Conservation (phyloP, 1,284 basidiomycete genomes). For the Fomitopsis schrenkii region DNA sequence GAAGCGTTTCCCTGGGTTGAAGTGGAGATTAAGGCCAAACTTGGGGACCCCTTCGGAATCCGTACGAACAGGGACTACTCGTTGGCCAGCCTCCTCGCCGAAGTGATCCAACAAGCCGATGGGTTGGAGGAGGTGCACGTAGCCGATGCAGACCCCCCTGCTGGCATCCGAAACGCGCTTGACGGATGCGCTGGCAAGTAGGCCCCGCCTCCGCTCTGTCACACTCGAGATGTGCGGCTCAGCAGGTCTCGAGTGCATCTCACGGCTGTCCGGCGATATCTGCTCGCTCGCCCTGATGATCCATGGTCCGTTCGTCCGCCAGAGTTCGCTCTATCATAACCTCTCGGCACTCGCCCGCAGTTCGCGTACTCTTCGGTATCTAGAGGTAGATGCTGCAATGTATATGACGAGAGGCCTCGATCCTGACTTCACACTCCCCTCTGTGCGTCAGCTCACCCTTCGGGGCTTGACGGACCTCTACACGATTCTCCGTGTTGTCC, state of each 20-base stretch:
- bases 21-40: too few relatives aligned
- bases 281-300: neutral
- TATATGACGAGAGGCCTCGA: neutral
- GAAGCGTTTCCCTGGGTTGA: too few relatives aligned
- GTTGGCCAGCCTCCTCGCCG: neutral
- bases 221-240: neutral
- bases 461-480: neutral
- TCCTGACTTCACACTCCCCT: neutral
- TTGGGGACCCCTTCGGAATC: too few relatives aligned
- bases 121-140: too few relatives aligned
- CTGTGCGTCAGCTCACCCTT: neutral
- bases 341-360: neutral
- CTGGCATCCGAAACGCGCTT: neutral
- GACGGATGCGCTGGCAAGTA: neutral
- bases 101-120: neutral
- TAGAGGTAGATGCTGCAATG: neutral
- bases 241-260: neutral
- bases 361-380: neutral
- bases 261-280: neutral
- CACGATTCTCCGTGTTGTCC: neutral
- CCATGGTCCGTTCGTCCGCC: neutral
- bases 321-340: neutral
- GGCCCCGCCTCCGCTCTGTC: neutral
- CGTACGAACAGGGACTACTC: too few relatives aligned
- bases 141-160: neutral